Base-by-base conservation (phyloP, 2,329 filamentous ascomycete genomes). In the Fusarium concolor region DNA sequence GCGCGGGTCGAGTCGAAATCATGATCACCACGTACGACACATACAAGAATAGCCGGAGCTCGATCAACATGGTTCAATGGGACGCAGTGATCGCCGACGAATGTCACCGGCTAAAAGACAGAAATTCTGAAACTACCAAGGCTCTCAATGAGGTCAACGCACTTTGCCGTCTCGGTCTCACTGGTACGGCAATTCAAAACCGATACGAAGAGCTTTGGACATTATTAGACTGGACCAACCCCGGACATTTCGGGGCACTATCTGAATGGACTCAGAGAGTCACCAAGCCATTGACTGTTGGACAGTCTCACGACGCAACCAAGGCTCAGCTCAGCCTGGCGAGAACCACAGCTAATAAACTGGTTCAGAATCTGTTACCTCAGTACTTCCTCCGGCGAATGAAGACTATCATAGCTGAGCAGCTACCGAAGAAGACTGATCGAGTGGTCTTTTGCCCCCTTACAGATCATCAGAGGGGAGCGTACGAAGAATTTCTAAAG, bases 191-290 rank as follows among this genome's bases (percentile, higher is more conserved):
- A 0, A 97, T 99, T 43, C 96, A 99, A 76, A 99, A 99, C 78
- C 96, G 93, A 70, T 99, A 99, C 76, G 93, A 97, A 76, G 96
- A 99, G 77, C 85, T 99, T 1, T 99, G 95, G 95, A 96, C 94
- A 0, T 83, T 99, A 0, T 83, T 99, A 4, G 97, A 99, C 76
- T 99, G 96, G 96, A 94, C 94, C 0, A 96, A 96, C 71, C 96
- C 96, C 0, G 95, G 94, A 0, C 80, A 85, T 45, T 86, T 90
- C 55, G 87, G 87, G 17, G 84, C 83, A 1, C 74, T 92, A 11
- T 82, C 86, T 7, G 91, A 92, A 41, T 99, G 96, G 96, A 91
- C 89, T 73, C 84, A 86, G 20, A 89, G 87, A 37, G 93, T 99
- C 60, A 90, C 90, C 53, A 87, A 90, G 22, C 96, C 95, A 0